phyloP scores from a whole-genome alignment of 305 asterid genomes.

The Lippia alba region DNA sequence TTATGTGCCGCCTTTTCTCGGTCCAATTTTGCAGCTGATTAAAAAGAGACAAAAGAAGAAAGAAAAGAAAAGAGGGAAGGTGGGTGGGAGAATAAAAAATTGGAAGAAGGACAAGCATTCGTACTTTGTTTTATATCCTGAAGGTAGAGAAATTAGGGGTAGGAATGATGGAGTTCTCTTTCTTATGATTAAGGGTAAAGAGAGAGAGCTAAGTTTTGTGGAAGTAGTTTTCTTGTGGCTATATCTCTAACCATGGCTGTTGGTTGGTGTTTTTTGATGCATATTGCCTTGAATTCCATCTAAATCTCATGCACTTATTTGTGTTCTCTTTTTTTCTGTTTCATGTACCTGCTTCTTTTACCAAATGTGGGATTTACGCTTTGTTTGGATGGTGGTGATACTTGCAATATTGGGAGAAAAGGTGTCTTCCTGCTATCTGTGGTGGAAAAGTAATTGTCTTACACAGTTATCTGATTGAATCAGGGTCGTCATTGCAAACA shows the following conservation, averaged over 20 bases:
- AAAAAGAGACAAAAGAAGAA: not conserved
- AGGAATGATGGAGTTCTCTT: slow-evolving; percentile 16
- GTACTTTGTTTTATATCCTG: slow-evolving; percentile 12
- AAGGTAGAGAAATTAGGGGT: slow-evolving; percentile 18
- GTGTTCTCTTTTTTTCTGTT: slow-evolving; percentile 22
- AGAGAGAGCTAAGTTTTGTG: slow-evolving; percentile 11
- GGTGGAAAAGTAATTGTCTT: slow-evolving; percentile 13
- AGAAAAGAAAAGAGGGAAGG: not conserved
- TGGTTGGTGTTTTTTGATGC: slow-evolving; percentile 22
- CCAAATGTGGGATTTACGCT: slow-evolving; percentile 17
- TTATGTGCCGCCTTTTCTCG: not conserved
- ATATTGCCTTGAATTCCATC: slow-evolving; percentile 20
- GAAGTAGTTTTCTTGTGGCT: slow-evolving; percentile 17
- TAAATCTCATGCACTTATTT: slow-evolving; percentile 25
- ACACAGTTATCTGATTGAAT: slow-evolving; percentile 31
- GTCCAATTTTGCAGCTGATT: slow-evolving; percentile 12
- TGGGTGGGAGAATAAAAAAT: not conserved
- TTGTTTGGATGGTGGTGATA: not conserved
- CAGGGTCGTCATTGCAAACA: slow-evolving; percentile 34
- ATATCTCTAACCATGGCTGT: not conserved
- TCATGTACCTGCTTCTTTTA: slow-evolving; percentile 31
- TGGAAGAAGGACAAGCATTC: not conserved
- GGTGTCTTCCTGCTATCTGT: slow-evolving; percentile 27
- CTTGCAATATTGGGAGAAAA: slow-evolving; percentile 26
- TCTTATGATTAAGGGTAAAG: not conserved